A percentile compares a stretch with the other conserved stretches of the same genome.
phyloP scores from a whole-genome alignment of 2,329 filamentous ascomycete species.

The Paecilomyces variotii region DNA sequence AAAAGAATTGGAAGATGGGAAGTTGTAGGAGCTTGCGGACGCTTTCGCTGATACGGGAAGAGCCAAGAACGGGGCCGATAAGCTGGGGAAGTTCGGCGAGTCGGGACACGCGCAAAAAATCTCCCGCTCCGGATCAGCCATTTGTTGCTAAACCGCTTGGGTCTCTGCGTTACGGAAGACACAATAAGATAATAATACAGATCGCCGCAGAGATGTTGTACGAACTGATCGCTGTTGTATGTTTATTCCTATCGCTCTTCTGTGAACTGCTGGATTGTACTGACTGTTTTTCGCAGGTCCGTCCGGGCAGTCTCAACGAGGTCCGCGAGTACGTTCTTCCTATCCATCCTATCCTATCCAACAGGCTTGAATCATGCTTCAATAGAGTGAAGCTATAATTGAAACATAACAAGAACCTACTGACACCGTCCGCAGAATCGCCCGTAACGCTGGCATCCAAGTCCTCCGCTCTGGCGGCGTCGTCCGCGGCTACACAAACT shows the following conservation, averaged over 20 bases:
- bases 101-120: not conserved
- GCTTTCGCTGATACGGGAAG: not conserved
- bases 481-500: slow-evolving; percentile 87
- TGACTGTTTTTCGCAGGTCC: slow-evolving; percentile 56
- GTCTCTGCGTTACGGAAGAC: not conserved
- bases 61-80: not conserved
- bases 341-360: slow-evolving; percentile 1
- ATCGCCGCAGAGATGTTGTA: slow-evolving; percentile 66
- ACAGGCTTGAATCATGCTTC: not conserved
- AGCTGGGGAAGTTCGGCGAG: not conserved
- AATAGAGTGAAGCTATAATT: not conserved
- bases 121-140: not conserved
- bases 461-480: slow-evolving; percentile 80
- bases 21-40: not conserved
- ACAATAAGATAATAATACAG: too few relatives aligned
- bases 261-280: not conserved
- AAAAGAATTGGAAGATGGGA: slow-evolving; percentile 3
- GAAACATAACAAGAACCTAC: not conserved
- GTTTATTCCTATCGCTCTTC: slow-evolving; percentile 24
- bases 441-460: slow-evolving; percentile 71
- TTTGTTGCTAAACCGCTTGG: not conserved
- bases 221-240: slow-evolving; percentile 90
- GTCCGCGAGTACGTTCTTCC: slow-evolving; percentile 74
- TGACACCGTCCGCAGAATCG: slow-evolving; percentile 55
- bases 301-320: slow-evolving; percentile 79